Base-by-base conservation (phyloP, 2,329 filamentous ascomycete species). In the Monosporascus sp. region DNA sequence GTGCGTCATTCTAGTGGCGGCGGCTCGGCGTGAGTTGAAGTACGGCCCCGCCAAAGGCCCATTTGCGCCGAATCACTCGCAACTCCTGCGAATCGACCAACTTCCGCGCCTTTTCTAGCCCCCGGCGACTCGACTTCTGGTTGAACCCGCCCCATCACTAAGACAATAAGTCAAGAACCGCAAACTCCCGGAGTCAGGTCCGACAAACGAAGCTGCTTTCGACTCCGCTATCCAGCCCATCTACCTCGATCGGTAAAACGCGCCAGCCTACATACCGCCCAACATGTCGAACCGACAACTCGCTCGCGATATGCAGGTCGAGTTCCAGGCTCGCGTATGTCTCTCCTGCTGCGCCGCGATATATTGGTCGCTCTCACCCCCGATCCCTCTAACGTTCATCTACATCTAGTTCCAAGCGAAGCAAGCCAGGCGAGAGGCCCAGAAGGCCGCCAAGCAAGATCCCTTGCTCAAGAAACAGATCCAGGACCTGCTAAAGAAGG, bases 391-490 rank as follows among this genome's bases (percentile, higher is more conserved):
- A 48, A 50, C 9, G 20, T 28, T 17, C 26, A 15, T 35, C 24
- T 37, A 17, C 40, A 18, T 35, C 51, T 44, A 78, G 76, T 83
- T 85, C 70, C 79, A 83, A 68, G 81, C 80, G 53, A 84, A 84
- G 66, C 80, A 84, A 64, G 80, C 81, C 58, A 78, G 81, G 37
- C 79, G 80, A 62, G 81, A 84, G 63, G 79, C 81, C 52, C 76
- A 79, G 60, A 84, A 84, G 68, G 81, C 81, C 18, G 74, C 77
- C 54, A 84, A 84, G 70, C 79, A 83, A 65, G 81, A 84, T 61
- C 79, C 79, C 53, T 72, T 81, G 55, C 72, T 84, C 55, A 80
- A 82, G 71, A 84, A 84, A 69, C 81, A 85, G 70, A 84, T 84
- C 63, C 80, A 84, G 61, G 80, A 79, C 22, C 77, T 84, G 43